A percentile compares a stretch with the other conserved stretches of the same genome.
Conservation (phyloP, 108 stramenopile species). For the Schizochytrium sp. region DNA sequence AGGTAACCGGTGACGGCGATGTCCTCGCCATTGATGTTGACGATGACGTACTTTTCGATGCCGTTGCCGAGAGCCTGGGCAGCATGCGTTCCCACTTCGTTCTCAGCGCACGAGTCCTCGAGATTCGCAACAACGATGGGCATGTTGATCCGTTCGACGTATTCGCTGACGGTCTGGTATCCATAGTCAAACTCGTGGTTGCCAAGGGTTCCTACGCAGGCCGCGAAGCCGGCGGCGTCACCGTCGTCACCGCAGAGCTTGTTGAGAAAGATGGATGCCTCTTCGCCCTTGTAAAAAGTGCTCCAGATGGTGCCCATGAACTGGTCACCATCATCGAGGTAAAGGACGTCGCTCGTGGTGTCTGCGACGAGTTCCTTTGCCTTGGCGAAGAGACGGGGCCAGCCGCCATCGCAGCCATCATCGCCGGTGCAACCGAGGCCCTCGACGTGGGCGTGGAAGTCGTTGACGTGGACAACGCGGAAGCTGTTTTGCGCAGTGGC, state of each 20-base stretch:
- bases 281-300: background rate
- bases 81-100: background rate
- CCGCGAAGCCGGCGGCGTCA: background rate
- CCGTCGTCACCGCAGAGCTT: background rate
- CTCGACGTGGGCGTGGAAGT: constrained; percentile 1
- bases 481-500: background rate
- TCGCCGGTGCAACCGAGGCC: background rate
- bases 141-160: background rate
- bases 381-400: background rate
- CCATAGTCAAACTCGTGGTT: constrained; percentile 18
- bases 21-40: background rate
- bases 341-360: background rate
- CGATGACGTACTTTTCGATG: background rate
- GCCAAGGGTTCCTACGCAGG: background rate
- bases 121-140: background rate
- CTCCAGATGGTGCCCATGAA: constrained; percentile 14
- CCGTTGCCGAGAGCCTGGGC: background rate
- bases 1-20: constrained; percentile 1
- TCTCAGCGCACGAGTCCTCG: background rate
- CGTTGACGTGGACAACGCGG: background rate
- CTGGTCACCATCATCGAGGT: background rate
- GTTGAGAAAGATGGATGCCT: background rate
- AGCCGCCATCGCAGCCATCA: background rate
- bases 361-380: background rate
- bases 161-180: background rate